These are phyloP conservation scores for Elongisporangium senticosum DNA, from an alignment of 352 stramenopile species.

Conservation along the genomic window DNA sequence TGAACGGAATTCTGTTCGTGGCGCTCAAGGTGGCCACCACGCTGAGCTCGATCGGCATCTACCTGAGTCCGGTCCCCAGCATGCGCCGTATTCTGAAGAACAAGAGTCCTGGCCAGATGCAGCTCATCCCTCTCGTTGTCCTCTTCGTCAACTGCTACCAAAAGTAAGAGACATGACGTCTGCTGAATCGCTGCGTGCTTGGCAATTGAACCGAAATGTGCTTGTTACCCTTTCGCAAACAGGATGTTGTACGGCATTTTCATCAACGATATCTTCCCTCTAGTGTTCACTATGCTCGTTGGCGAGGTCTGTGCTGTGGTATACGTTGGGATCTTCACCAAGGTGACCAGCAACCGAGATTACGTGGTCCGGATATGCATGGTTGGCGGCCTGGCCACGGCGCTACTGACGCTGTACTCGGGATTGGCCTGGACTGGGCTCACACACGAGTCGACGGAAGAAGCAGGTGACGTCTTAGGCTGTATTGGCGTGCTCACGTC, in stretches of 20 bases:
- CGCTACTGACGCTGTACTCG: conserved; percentile 7
- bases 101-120: conserved; percentile 22
- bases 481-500: conserved; percentile 18
- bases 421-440: conserved; percentile 3
- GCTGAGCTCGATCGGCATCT: conserved; percentile 16
- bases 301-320: conserved; percentile 12
- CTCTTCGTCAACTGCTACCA: conserved; percentile 26
- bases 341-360: neutral
- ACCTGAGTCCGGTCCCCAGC: conserved; percentile 15
- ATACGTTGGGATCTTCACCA: conserved; percentile 22
- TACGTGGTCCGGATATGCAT: neutral
- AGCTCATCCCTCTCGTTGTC: conserved; percentile 15
- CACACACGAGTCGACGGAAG: conserved; percentile 2
- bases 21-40: conserved; percentile 19
- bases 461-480: conserved; percentile 11
- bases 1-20: neutral
- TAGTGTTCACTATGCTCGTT: conserved; percentile 12
- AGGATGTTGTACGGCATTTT: conserved; percentile 15
- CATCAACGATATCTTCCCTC: conserved; percentile 19
- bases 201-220: no score
- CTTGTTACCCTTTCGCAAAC: no score
- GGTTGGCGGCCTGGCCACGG: neutral
- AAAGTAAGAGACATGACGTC: conserved; percentile 11
- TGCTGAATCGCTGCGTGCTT: no score
- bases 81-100: conserved; percentile 15